Percentiles rank a stretch among this genome's conserved stretches.
These are phyloP conservation scores for Fusarium torulosum DNA, from an alignment of 2,329 filamentous ascomycete genomes.

Conservation along the genomic window DNA sequence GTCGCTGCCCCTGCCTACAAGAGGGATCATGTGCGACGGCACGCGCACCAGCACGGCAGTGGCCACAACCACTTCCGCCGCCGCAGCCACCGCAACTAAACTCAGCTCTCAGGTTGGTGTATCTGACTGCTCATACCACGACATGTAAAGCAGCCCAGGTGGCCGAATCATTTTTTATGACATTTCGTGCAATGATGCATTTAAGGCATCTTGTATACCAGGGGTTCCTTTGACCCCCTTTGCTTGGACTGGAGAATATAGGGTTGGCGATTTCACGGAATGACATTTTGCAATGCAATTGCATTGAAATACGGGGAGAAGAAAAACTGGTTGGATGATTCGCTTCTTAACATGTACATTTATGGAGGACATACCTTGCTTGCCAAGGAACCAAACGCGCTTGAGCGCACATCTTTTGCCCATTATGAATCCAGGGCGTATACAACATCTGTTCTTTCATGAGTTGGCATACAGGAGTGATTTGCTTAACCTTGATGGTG, in stretches of 20 bases:
- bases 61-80: constrained; percentile 38
- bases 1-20: constrained; percentile 40
- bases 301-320: constrained; percentile 9
- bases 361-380: constrained; percentile 46
- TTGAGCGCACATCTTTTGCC: constrained; percentile 28
- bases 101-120: background rate
- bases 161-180: constrained; percentile 6
- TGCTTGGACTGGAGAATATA: constrained; percentile 34
- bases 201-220: constrained; percentile 27
- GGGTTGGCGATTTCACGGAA: constrained; percentile 29
- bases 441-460: background rate
- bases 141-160: constrained; percentile 8
- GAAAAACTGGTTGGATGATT: constrained; percentile 42
- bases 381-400: constrained; percentile 31
- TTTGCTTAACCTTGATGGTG: background rate
- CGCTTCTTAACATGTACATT: constrained; percentile 50
- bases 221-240: background rate
- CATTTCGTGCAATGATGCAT: constrained; percentile 32
- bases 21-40: constrained; percentile 50
- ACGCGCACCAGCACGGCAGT: constrained; percentile 53
- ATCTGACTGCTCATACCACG: constrained; percentile 32
- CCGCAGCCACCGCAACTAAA: constrained; percentile 50
- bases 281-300: constrained; percentile 30
- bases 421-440: constrained; percentile 38
- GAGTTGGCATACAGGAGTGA: background rate